These are phyloP conservation scores for Mangifera indica DNA, from an alignment of 345 rosid genomes.

Conservation along the genomic window DNA sequence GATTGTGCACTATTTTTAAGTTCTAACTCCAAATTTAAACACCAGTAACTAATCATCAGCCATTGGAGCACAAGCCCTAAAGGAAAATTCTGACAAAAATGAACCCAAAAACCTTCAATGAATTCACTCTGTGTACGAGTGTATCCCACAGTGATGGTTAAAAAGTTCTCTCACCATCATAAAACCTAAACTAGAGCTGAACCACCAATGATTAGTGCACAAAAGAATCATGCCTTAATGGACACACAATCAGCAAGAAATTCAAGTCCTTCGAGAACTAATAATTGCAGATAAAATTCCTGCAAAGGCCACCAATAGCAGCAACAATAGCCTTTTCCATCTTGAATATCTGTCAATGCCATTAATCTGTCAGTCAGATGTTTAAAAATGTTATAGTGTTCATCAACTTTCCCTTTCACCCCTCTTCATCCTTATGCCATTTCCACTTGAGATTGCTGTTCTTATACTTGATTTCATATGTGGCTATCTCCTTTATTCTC, in stretches of 20 bases:
- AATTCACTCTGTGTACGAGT: not conserved
- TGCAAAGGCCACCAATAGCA: not conserved
- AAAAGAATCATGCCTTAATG: not conserved
- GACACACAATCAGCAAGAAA: conserved; percentile 6
- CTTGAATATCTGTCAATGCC: conserved; percentile 61
- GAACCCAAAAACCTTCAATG: not conserved
- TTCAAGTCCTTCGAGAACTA: not conserved
- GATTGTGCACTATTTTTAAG: not conserved
- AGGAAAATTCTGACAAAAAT: not conserved
- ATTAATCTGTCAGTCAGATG: conserved; percentile 72
- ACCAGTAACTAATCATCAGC: conserved; percentile 2
- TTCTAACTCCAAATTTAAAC: not conserved
- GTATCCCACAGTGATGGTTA: too few species aligned
- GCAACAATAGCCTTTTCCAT: conserved; percentile 46
- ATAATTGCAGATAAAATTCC: not conserved
- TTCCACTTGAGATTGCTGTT: conserved; percentile 47
- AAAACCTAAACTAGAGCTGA: not conserved
- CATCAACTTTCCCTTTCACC: conserved; percentile 56
- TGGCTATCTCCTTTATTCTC: conserved; percentile 40
- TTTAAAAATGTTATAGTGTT: conserved; percentile 61
- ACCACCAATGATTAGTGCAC: too few species aligned
- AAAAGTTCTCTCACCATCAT: not conserved
- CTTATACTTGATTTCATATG: conserved; percentile 45
- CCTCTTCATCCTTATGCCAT: conserved; percentile 38
- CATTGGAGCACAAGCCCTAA: not conserved